phyloP scores from a whole-genome alignment of 2,329 filamentous ascomycete species.

The Paracorniculantispora psalliotae region DNA sequence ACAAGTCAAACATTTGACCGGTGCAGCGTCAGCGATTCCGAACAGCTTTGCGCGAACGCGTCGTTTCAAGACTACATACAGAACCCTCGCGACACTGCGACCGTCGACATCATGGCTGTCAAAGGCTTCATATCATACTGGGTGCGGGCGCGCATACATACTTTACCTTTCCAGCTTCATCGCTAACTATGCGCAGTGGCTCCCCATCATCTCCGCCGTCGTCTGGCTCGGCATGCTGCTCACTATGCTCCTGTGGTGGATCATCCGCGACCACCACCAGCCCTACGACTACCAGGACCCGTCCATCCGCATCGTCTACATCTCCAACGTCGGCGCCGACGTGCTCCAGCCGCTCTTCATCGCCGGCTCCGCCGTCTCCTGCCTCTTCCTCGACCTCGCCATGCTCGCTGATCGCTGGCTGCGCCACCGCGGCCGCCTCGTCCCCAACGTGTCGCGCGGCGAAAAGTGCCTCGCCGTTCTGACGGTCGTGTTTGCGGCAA shows the following conservation, averaged over 20 bases:
- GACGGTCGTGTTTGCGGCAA: constrained; percentile 62
- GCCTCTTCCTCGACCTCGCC: constrained; percentile 73
- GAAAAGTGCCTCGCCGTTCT: constrained; percentile 60
- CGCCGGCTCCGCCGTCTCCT: constrained; percentile 63
- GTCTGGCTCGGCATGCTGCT: constrained; percentile 65
- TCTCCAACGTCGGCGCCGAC: constrained; percentile 59
- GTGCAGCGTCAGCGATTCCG: neutral
- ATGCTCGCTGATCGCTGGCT: constrained; percentile 82
- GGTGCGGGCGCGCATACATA: constrained; percentile 23
- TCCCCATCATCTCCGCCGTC: constrained; percentile 63
- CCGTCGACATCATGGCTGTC: constrained; percentile 24
- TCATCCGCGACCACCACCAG: constrained; percentile 46
- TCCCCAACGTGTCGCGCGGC: constrained; percentile 59
- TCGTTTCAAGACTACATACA: too few relatives aligned
- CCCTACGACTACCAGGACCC: constrained; percentile 57
- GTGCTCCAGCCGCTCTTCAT: constrained; percentile 75
- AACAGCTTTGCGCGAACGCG: too few relatives aligned
- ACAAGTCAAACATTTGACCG: neutral
- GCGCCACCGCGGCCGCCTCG: constrained; percentile 73
- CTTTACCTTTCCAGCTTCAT: neutral
- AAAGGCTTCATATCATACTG: constrained; percentile 34
- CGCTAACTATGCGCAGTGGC: constrained; percentile 37
- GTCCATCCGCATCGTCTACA: constrained; percentile 62
- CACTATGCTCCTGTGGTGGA: constrained; percentile 67
- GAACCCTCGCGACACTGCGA: too few relatives aligned